Evolutionary conservation across 345 rosid genomes (phyloP).

Genomic region (Acer campestre): DNA sequence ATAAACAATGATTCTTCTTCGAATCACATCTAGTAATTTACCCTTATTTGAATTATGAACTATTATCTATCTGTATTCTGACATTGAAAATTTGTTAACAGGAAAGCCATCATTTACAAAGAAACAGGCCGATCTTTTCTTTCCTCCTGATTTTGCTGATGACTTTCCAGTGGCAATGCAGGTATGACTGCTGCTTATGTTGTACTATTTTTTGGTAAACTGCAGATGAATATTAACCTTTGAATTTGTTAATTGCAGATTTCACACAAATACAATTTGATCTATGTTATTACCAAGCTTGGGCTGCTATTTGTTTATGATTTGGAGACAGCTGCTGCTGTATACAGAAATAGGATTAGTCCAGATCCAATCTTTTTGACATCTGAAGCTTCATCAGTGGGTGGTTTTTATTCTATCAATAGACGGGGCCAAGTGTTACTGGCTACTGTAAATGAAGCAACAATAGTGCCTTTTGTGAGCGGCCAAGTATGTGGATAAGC

Average conservation of each 20-base stretch:
- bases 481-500: constrained; percentile 71
- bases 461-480: constrained; percentile 92
- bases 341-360: constrained; percentile 95
- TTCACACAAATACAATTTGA: constrained; percentile 92
- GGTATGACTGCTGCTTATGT: constrained; percentile 43
- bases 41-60: background rate
- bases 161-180: constrained; percentile 99
- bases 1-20: background rate
- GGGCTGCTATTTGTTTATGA: constrained; percentile 98
- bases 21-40: background rate
- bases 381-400: constrained; percentile 84
- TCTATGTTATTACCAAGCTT: constrained; percentile 93
- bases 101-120: constrained; percentile 94
- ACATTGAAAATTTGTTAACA: constrained; percentile 31
- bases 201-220: constrained; percentile 2
- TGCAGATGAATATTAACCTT: constrained; percentile 1
- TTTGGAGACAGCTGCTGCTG: constrained; percentile 96
- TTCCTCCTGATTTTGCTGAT: constrained; percentile 98
- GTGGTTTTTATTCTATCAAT: constrained; percentile 94
- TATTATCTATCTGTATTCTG: constrained; percentile 1
- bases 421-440: constrained; percentile 88
- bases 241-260: constrained; percentile 55
- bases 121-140: constrained; percentile 98
- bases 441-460: constrained; percentile 94
- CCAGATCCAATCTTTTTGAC: constrained; percentile 99